These are phyloP conservation scores for Polysphondylium violaceum DNA, from an alignment of 78 protist genomes.

Conservation along the genomic window DNA sequence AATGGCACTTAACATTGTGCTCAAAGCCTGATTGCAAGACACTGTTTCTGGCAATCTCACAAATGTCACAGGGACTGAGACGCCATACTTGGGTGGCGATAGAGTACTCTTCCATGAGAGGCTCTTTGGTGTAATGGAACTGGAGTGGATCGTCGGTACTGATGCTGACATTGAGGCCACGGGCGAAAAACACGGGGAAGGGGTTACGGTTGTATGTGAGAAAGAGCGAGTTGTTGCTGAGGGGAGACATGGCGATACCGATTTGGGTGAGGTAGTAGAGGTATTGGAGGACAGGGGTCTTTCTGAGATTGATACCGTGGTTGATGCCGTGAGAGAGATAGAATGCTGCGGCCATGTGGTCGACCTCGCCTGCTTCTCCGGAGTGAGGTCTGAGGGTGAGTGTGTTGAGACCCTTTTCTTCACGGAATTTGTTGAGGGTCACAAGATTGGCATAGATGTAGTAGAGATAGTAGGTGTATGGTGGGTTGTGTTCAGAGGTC, in stretches of 20 bases:
- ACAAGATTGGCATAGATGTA: conserved; percentile 95
- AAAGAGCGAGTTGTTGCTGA: conserved; percentile 95
- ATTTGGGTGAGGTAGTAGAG: conserved; percentile 94
- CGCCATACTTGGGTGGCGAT: conserved; percentile 95
- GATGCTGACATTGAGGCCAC: conserved; percentile 97
- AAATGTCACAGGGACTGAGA: conserved; percentile 92
- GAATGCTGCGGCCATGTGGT: conserved; percentile 90
- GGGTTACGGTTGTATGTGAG: conserved; percentile 93
- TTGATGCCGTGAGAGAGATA: conserved; percentile 90
- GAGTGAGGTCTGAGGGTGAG: conserved; percentile 96
- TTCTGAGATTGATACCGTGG: conserved; percentile 97
- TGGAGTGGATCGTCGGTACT: conserved; percentile 98
- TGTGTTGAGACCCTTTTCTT: conserved; percentile 80
- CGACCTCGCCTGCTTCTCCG: conserved; percentile 96
- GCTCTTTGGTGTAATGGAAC: conserved; percentile 98
- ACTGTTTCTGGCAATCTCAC: conserved; percentile 96
- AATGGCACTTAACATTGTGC: conserved; percentile 78
- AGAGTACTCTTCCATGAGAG: conserved; percentile 98
- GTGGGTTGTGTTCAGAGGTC: conserved; percentile 94
- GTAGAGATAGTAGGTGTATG: conserved; percentile 95
- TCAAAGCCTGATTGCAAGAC: conserved; percentile 94
- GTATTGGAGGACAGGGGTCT: conserved; percentile 95
- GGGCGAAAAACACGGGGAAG: conserved; percentile 89
- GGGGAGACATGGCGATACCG: conserved; percentile 97
- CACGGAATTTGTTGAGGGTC: conserved; percentile 92